These are phyloP conservation scores for Malassezia sp. DNA, from an alignment of 1,284 basidiomycete species.

Conservation along the genomic window DNA sequence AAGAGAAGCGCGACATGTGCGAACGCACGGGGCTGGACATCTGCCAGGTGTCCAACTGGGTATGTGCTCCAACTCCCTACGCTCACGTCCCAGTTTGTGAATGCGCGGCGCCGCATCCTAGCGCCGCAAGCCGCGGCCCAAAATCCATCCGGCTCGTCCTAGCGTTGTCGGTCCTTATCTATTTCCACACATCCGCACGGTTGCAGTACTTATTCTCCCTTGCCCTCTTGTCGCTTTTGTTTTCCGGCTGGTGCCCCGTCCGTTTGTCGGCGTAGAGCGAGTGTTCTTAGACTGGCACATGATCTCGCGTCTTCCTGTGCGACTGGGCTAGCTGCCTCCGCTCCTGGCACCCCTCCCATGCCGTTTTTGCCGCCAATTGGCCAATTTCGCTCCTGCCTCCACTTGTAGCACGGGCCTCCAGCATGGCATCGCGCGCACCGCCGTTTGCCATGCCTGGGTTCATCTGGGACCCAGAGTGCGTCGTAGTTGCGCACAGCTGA, in stretches of 20 bases:
- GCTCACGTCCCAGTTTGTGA: slow-evolving; percentile 41
- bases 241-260: too few relatives aligned
- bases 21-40: slow-evolving; percentile 71
- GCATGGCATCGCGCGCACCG: not conserved
- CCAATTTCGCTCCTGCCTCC: not conserved
- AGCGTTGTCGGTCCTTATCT: too few relatives aligned
- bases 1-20: slow-evolving; percentile 78
- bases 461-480: slow-evolving; percentile 15
- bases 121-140: slow-evolving; percentile 18
- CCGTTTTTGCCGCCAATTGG: too few relatives aligned
- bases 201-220: too few relatives aligned
- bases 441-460: slow-evolving; percentile 11
- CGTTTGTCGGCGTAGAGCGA: too few relatives aligned
- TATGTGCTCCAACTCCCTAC: not conserved
- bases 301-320: too few relatives aligned
- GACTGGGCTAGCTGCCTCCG: too few relatives aligned
- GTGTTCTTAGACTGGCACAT: too few relatives aligned
- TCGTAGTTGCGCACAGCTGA: not conserved
- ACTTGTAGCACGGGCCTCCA: not conserved
- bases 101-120: slow-evolving; percentile 36
- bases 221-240: too few relatives aligned
- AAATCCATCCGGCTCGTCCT: too few relatives aligned
- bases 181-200: too few relatives aligned
- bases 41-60: slow-evolving; percentile 57
- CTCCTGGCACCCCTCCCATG: too few relatives aligned